A percentile compares a stretch with the other conserved stretches of the same genome.
phyloP scores from a whole-genome alignment of 1,284 basidiomycete genomes.

The Ganoderma lucidum region DNA sequence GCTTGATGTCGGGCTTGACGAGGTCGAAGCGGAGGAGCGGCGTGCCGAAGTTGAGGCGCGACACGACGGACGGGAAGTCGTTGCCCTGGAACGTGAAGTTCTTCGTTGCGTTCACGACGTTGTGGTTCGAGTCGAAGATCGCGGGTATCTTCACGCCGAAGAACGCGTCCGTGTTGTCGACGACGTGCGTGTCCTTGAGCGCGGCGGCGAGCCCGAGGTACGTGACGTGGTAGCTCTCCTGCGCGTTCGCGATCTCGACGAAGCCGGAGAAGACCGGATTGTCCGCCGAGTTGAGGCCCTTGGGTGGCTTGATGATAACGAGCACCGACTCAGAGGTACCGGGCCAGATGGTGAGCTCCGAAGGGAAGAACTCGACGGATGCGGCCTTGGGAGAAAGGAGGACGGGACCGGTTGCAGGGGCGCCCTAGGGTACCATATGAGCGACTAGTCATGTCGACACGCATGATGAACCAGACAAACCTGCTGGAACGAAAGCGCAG shows the following conservation, averaged over 20 bases:
- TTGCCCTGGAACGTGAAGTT: slow-evolving; percentile 61
- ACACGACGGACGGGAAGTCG: slow-evolving; percentile 54
- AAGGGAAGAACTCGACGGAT: slow-evolving; percentile 49
- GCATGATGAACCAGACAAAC: slow-evolving; percentile 33
- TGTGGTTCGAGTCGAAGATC: slow-evolving; percentile 49
- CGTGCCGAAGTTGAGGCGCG: slow-evolving; percentile 63
- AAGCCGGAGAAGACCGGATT: slow-evolving; percentile 70
- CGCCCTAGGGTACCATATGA: slow-evolving; percentile 41
- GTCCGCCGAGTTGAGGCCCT: slow-evolving; percentile 50
- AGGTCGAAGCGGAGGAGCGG: slow-evolving; percentile 55
- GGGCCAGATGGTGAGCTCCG: slow-evolving; percentile 44
- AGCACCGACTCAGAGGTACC: slow-evolving; percentile 42
- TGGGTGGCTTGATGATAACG: slow-evolving; percentile 50
- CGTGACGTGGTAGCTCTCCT: slow-evolving; percentile 55
- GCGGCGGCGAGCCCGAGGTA: slow-evolving; percentile 59
- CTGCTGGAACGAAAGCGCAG: slow-evolving; percentile 53
- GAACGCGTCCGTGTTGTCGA: slow-evolving; percentile 57
- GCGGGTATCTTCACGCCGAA: slow-evolving; percentile 54
- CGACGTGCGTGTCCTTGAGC: slow-evolving; percentile 55
- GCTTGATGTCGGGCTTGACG: slow-evolving; percentile 43
- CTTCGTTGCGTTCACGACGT: slow-evolving; percentile 46
- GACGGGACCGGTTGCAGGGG: slow-evolving; percentile 56
- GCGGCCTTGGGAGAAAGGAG: slow-evolving; percentile 55
- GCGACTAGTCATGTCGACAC: neutral
- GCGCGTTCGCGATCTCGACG: slow-evolving; percentile 54